These are phyloP conservation scores for Rhododendron simsii DNA, from an alignment of 148 eudicot species.

Conservation along the genomic window DNA sequence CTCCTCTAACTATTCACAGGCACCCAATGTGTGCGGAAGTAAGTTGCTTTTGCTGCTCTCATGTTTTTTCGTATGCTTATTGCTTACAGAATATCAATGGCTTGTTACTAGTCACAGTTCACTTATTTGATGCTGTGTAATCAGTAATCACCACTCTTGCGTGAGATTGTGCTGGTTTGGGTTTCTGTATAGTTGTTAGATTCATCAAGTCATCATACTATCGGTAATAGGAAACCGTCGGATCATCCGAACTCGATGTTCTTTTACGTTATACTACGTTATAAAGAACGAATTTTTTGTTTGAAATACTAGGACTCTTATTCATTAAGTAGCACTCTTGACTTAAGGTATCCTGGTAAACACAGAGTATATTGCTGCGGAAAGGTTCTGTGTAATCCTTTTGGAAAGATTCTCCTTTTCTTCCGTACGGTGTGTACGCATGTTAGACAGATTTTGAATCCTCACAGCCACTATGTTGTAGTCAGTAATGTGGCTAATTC, in stretches of 20 bases:
- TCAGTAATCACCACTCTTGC: neutral
- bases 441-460: neutral
- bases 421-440: neutral
- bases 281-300: neutral
- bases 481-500: neutral
- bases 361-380: neutral
- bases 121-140: neutral
- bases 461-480: neutral
- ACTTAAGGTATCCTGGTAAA: neutral
- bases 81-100: neutral
- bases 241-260: neutral
- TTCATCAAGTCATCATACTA: too few relatives aligned
- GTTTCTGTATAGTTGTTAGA: neutral
- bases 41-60: neutral
- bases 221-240: neutral
- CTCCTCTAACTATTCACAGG: neutral
- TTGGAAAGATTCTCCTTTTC: slow-evolving; percentile 3
- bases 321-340: neutral
- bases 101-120: neutral
- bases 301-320: neutral
- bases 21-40: neutral
- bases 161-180: neutral
- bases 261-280: neutral
- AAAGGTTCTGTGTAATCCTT: neutral
- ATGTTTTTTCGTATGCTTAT: neutral